These are phyloP conservation scores for Pythium dissimile DNA, from an alignment of 352 stramenopile species.

Conservation along the genomic window DNA sequence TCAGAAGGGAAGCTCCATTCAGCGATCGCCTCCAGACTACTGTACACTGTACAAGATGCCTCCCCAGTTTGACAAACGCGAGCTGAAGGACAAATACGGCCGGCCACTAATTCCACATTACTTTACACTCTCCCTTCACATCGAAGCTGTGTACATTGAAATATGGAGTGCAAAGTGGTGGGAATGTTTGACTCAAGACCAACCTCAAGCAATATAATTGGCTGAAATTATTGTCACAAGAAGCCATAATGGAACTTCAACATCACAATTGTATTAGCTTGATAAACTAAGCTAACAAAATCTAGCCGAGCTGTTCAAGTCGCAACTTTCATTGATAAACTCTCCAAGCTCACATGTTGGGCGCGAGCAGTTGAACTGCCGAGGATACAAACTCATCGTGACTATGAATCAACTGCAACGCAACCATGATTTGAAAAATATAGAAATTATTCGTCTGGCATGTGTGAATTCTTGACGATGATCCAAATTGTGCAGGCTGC, in stretches of 20 bases:
- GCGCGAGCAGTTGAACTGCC: no score
- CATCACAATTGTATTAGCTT: not conserved
- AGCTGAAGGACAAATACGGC: conserved; percentile 9
- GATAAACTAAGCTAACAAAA: not conserved
- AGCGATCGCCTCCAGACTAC: no score
- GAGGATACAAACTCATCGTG: no score
- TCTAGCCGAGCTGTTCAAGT: not conserved
- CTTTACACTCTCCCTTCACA: not conserved
- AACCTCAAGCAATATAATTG: conserved; percentile 14
- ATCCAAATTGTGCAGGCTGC: no score
- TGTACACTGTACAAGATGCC: no score
- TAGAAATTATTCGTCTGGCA: no score
- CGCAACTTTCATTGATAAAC: not conserved
- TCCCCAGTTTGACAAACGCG: conserved; percentile 10
- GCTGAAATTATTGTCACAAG: not conserved
- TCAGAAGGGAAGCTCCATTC: no score
- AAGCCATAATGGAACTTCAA: conserved; percentile 14
- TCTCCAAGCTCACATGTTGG: no score
- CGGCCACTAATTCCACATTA: not conserved
- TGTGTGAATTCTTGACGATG: no score
- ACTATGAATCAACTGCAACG: no score
- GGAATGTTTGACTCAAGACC: not conserved
- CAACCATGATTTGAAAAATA: no score
- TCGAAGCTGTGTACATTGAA: not conserved
- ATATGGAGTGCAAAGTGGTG: not conserved